These are phyloP conservation scores for Aspergillus sparsus DNA, from an alignment of 495 filamentous ascomycete genomes.

Conservation along the genomic window DNA sequence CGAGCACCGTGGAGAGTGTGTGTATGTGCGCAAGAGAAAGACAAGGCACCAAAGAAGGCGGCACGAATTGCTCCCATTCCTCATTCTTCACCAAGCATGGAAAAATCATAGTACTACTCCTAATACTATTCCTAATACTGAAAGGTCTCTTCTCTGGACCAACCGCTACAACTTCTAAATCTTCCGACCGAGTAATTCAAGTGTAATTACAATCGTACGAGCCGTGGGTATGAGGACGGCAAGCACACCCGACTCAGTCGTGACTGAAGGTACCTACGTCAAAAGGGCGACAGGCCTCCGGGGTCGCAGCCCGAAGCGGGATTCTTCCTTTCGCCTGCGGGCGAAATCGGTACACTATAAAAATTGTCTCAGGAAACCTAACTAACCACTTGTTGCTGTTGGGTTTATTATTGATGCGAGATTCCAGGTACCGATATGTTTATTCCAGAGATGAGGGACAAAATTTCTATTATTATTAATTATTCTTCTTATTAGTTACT, in stretches of 20 bases:
- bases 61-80: slow-evolving; percentile 16
- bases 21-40: slow-evolving; percentile 2
- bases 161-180: background rate
- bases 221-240: slow-evolving; percentile 17
- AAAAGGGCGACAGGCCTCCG: slow-evolving; percentile 8
- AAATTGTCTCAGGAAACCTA: too few species aligned
- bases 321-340: too few species aligned
- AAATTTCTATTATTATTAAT: too few species aligned
- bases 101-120: too few species aligned
- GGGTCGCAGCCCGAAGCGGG: slow-evolving; percentile 4
- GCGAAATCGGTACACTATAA: too few species aligned
- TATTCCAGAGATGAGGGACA: too few species aligned
- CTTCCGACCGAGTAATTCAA: slow-evolving; percentile 5
- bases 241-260: slow-evolving; percentile 8
- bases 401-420: too few species aligned
- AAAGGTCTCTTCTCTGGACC: background rate
- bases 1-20: background rate
- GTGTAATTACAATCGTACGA: slow-evolving; percentile 17
- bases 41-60: slow-evolving; percentile 9
- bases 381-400: too few species aligned
- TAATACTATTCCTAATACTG: slow-evolving; percentile 6
- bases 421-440: too few species aligned
- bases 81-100: slow-evolving; percentile 10
- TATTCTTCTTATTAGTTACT: too few species aligned
- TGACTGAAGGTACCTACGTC: too few species aligned